Conservation (phyloP, 2,329 filamentous ascomycete genomes). For the Fusarium sp. region DNA sequence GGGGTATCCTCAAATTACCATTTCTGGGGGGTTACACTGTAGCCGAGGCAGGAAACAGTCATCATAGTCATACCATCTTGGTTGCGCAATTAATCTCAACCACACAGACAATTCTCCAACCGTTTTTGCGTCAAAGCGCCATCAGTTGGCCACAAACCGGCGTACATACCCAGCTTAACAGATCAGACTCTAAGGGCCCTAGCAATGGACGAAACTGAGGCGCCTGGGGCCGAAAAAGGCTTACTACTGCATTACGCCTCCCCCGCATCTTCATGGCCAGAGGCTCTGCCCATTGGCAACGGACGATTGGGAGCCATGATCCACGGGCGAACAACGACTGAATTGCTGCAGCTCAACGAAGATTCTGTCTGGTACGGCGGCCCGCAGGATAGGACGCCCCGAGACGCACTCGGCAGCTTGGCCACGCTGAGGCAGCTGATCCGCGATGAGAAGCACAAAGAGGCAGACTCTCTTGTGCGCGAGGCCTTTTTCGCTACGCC, state of each 20-base stretch:
- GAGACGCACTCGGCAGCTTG: conserved; percentile 43
- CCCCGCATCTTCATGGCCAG: conserved; percentile 46
- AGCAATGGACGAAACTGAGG: conserved; percentile 12
- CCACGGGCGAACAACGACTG: conserved; percentile 58
- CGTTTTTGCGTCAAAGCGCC: background rate
- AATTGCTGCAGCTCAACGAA: conserved; percentile 60
- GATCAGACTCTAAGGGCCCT: background rate
- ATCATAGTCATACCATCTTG: background rate
- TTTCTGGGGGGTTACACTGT: background rate
- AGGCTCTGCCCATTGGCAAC: conserved; percentile 63
- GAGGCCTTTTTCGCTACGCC: conserved; percentile 47
- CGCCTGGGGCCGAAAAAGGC: conserved; percentile 9
- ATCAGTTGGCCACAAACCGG: background rate
- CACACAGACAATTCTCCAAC: background rate
- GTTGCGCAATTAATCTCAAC: background rate
- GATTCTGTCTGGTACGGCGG: conserved; percentile 63
- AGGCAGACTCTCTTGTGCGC: conserved; percentile 43
- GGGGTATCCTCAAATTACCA: background rate
- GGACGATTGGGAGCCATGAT: conserved; percentile 60
- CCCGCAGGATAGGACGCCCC: conserved; percentile 58
- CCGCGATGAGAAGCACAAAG: conserved; percentile 39
- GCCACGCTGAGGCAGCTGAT: conserved; percentile 41
- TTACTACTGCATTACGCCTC: conserved; percentile 42
- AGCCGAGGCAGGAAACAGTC: background rate
- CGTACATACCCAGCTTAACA: background rate